Evolutionary conservation across 2,329 filamentous ascomycete species (phyloP), one percentile per base, ranked within the genome.

Genomic region (Graphiopsis chlorocephala): DNA sequence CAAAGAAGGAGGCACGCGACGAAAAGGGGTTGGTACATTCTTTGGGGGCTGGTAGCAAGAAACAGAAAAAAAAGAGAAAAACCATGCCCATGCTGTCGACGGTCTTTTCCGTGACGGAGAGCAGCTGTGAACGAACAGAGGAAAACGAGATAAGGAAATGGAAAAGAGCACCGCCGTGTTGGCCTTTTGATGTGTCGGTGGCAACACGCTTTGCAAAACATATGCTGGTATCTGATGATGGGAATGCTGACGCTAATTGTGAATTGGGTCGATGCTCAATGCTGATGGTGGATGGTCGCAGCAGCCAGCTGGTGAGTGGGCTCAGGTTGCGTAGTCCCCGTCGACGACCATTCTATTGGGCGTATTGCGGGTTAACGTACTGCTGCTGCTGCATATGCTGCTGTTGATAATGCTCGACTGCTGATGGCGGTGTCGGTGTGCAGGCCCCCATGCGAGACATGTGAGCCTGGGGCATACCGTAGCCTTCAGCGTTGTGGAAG

Each of bases 401-500:
- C 38, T 71, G 69, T 33, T 64, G 64, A 26, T 73, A 60, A 31
- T 64, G 70, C 52, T 73, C 72, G 14, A 67, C 70, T 62, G 67
- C 73, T 26, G 72, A 68, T 35, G 75, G 75, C n/a, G 75, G 75
- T 31, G 75, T 77, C 12, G 74, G 71, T 12, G 68, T 70, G 65
- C 71, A 73, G 17, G 71, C 66, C 42, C 59, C 61, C 60, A 71
- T 63, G 26, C 70, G 71, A 42, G 71, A 67, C 61, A 72, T 63
- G 61, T 72, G 62, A 29, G 66, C 64, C 55, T 72, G 71, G 59
- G 69, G 69, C 45, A 68, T 60, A 57, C 67, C 69, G 63, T 74
- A 74, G 47, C 38, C 63, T 20, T 65, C 57, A 38, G 64, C 66
- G 64, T 64, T 63, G 61, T 71, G 67, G 57, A 72, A 70, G 65